Conservation (phyloP, 1,284 basidiomycete genomes). For the Fomes fomentarius region DNA sequence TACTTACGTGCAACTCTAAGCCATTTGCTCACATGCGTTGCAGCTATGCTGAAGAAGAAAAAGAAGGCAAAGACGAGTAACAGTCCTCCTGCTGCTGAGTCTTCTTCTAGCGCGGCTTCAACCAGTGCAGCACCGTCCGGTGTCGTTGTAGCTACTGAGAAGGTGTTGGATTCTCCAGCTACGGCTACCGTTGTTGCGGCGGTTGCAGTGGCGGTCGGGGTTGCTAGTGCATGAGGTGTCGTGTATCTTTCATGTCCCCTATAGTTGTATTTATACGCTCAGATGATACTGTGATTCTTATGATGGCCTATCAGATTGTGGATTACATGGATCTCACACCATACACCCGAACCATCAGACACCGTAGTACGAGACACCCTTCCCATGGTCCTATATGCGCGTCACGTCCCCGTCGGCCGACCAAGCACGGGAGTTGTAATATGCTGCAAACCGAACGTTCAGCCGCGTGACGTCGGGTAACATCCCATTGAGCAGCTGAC, state of each 20-base stretch:
- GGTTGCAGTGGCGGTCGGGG: constrained; percentile 18
- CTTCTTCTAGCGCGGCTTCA: constrained; percentile 14
- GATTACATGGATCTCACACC: too few species aligned
- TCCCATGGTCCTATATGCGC: too few species aligned
- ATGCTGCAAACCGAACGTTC: too few species aligned
- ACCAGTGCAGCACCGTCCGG: constrained; percentile 18
- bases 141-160: constrained; percentile 20
- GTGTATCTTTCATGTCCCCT: constrained; percentile 4
- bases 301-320: not conserved
- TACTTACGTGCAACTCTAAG: not conserved
- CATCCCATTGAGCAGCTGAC: too few species aligned
- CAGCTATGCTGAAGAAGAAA: constrained; percentile 84
- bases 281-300: constrained; percentile 5
- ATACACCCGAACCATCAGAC: too few species aligned
- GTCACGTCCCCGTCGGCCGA: too few species aligned
- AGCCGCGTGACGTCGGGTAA: too few species aligned
- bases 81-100: constrained; percentile 31
- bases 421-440: too few species aligned
- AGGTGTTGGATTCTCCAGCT: constrained; percentile 22
- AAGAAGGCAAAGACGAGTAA: constrained; percentile 75
- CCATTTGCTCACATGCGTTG: not conserved
- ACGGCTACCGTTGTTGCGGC: constrained; percentile 11
- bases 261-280: constrained; percentile 7
- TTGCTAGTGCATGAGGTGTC: constrained; percentile 21
- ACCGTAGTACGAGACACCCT: too few species aligned